These are phyloP conservation scores for Polytrichum commune DNA, from an alignment of 225 moss, liverwort and hornwort species.

Conservation along the genomic window DNA sequence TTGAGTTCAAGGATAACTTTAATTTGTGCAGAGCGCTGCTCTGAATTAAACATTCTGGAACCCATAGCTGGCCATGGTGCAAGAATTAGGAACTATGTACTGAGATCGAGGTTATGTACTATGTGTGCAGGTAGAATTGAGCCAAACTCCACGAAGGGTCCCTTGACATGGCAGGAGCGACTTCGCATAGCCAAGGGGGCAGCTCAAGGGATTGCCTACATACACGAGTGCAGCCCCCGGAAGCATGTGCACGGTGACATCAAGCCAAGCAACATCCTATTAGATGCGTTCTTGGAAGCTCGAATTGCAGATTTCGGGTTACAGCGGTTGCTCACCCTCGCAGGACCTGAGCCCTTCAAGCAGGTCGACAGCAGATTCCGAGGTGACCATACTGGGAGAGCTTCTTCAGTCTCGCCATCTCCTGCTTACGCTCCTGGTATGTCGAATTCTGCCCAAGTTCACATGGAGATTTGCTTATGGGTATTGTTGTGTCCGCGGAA, in stretches of 20 bases:
- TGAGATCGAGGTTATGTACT: no score
- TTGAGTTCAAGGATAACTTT: no score
- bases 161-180: conserved; percentile 25
- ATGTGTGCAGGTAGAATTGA: conserved; percentile 32
- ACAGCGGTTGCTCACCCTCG: conserved; percentile 26
- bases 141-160: conserved; percentile 23
- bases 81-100: no score
- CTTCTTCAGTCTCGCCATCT: conserved; percentile 22
- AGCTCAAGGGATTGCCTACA: conserved; percentile 54
- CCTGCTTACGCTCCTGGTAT: conserved; percentile 8
- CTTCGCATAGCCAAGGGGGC: conserved; percentile 29
- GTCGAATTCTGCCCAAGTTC: no score
- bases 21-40: no score
- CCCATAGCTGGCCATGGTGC: no score
- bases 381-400: conserved; percentile 16
- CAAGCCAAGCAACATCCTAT: conserved; percentile 45
- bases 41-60: no score
- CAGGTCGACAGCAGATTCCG: conserved; percentile 20
- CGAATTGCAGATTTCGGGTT: conserved; percentile 35
- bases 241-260: conserved; percentile 48
- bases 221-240: conserved; percentile 49
- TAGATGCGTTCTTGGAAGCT: conserved; percentile 47
- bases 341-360: conserved; percentile 19
- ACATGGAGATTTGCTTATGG: no score
- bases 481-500: no score